Evolutionary conservation across 371 early-diverging fungal species (phyloP), one percentile per base, ranked within the genome.

Genomic region (Rhizopus arrhizus): DNA sequence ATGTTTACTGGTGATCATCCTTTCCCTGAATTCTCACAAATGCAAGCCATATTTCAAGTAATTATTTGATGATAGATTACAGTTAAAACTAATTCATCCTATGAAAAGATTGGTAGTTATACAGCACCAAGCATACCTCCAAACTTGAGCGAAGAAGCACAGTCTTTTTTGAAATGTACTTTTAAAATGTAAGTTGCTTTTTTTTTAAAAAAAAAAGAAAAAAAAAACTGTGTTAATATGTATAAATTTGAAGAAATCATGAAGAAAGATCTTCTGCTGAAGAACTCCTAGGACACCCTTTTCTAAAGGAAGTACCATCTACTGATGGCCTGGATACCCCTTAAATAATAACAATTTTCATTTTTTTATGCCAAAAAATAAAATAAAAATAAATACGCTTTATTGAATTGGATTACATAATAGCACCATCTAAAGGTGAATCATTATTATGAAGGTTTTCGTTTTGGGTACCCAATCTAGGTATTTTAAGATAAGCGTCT

Each of bases 1-100:
- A 98, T 98, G 98, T 86, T 95, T 68, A 95, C 96, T 0, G 95
- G 93, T 5, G 81, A 85, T 13, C 96, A 96, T 70, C 98, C 98
- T 5, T 98, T 96, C 83, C 89, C 93, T n/a, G 87, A 91, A 43
- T 87, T 89, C 50, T 89, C 91, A 47, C 94, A 95, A 72, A 89
- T 94, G 85, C 94, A 96, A 74, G 95, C 96, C 4, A 90, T 95
- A 66, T 95, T 92, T 77, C 86, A 88, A 74, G 83, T 85, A 64
- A 48, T 52, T 29, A 45, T 2, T 7, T 3, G n/a, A 7, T 45
- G 11, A 22, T 10, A 29, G 2, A 9, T 48, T 28, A 31, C 12
- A 7, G 38, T 29, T 6, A 38, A 55, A 43, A 40, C 13, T 34
- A 35, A n/a, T 54, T 3, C 9, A 5, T 43, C 15, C n/a, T 11